Conservation (phyloP, 164 flowering plant species). For the Vitis riparia region DNA sequence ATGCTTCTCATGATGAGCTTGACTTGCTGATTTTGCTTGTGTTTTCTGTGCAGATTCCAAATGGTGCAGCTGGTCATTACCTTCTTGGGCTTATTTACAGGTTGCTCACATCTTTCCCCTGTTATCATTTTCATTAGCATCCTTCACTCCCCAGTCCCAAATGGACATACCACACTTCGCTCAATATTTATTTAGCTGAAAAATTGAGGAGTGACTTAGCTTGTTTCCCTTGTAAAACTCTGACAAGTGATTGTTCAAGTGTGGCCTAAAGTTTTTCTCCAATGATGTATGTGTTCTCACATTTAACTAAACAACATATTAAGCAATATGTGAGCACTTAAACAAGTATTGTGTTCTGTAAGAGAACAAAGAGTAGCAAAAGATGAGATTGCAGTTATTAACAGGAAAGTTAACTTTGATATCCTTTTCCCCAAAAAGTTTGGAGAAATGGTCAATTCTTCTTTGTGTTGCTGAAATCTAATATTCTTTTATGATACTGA, state of each 20-base stretch:
- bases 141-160: neutral
- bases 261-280: neutral
- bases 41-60: slow-evolving; percentile 72
- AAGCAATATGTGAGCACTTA: neutral
- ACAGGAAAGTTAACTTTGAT: no score
- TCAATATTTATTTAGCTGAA: neutral
- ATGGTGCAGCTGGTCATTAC: slow-evolving; percentile 99
- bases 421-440: no score
- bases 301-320: neutral
- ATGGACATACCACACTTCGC: neutral
- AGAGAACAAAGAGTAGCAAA: no score
- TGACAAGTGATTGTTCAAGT: no score
- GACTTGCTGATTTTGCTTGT: neutral
- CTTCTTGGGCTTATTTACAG: slow-evolving; percentile 95
- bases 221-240: no score
- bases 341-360: neutral
- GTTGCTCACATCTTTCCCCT: slow-evolving; percentile 29
- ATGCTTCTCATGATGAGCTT: neutral
- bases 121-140: neutral
- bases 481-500: neutral
- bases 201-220: neutral
- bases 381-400: no score
- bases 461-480: neutral
- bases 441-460: no score
- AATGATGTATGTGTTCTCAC: neutral